These are phyloP conservation scores for Rhodofomes roseus DNA, from an alignment of 1,284 basidiomycete species.

Conservation along the genomic window DNA sequence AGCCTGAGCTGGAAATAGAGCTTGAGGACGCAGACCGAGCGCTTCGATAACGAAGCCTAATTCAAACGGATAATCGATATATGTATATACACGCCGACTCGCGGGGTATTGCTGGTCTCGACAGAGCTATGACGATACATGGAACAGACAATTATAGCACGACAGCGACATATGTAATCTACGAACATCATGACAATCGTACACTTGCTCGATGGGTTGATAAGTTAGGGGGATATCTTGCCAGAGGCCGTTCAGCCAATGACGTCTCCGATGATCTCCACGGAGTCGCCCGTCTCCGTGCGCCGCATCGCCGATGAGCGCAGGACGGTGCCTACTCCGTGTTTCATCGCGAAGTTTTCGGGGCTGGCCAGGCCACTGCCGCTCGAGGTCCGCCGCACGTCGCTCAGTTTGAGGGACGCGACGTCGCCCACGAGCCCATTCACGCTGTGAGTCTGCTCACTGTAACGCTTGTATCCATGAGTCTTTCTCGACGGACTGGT, in stretches of 20 bases:
- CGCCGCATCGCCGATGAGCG: slow-evolving; percentile 11
- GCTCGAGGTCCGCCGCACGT: background rate
- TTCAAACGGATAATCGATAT: background rate
- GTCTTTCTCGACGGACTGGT: background rate
- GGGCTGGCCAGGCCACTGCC: background rate
- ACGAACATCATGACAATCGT: background rate
- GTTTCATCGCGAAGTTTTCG: slow-evolving; percentile 4
- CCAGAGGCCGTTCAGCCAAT: background rate
- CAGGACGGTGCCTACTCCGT: slow-evolving; percentile 4
- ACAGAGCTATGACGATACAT: background rate
- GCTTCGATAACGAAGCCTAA: background rate
- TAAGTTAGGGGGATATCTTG: background rate
- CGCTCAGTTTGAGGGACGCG: background rate
- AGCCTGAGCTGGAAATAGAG: too few relatives aligned
- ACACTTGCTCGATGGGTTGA: background rate
- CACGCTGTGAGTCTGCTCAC: slow-evolving; percentile 5
- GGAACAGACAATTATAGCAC: background rate
- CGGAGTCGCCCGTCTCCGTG: slow-evolving; percentile 17
- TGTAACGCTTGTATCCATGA: background rate
- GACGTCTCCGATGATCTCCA: slow-evolving; percentile 19
- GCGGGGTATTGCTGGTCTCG: background rate
- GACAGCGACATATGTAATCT: background rate
- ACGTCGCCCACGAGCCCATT: background rate
- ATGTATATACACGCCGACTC: background rate
- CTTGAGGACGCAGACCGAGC: too few relatives aligned